Base-by-base conservation (phyloP, 1,139 yeast species). In the Pichia kudriavzevii region DNA sequence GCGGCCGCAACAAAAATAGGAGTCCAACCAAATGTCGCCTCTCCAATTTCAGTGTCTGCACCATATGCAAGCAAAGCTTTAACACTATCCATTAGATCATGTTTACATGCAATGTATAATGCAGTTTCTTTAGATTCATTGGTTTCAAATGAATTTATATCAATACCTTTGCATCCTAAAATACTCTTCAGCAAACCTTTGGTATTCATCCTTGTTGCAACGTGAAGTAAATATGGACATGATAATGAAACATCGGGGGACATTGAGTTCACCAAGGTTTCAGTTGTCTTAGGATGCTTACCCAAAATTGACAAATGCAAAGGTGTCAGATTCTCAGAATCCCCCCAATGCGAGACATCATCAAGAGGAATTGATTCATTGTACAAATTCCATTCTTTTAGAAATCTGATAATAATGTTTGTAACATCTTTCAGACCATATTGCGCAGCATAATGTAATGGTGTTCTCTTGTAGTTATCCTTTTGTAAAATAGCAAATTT, bases 1-100 rank as follows among this genome's bases (percentile, higher is more conserved):
- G 87, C 80, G 0, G 95, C 93, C 17, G 96, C 94, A 31, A 79
- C 74, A 54, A 91, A 87, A 6, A 91, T 64, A 3, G 98, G 96
- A 2, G 96, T 85, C 97, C 97, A 91, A 0, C 95, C 95, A 58
- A 84, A 88, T 1, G 82, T 67, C 15, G 61, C 55, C 51, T 91
- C 98, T 0, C 80, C 74, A 39, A 84, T 63, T 54, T 87, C 95
- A 2, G 88, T 62, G 48, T 79, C 64, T 2, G 95, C 95, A 8
- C 72, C 75, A 26, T 66, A 58, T 11, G 61, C 55, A 40, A 91
- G 63, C 26, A 82, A 60, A 40, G 66, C 72, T 41, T 69, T 64
- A 7, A 77, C 84, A 22, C 80, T 63, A 2, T 69, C 68, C 11
- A 61, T 46, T 39, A 68, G 61, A 50, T 82, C 75, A 48, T 78